Base-by-base conservation (phyloP, 2,329 filamentous ascomycete genomes). In the Penicillium sumatraense region DNA sequence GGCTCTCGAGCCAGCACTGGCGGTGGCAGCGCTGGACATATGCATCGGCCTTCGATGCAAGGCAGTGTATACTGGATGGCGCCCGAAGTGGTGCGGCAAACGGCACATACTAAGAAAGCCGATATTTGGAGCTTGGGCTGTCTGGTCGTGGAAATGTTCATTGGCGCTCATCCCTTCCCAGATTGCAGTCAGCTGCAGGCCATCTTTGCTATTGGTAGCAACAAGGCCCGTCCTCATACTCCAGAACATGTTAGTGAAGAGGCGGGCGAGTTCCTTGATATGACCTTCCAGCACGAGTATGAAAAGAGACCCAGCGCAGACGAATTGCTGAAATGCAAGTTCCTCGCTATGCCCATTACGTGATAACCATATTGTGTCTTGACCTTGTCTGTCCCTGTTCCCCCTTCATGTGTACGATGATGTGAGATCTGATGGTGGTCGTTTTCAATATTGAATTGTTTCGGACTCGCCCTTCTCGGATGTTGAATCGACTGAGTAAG, bases 21-120 rank as follows among this genome's bases (percentile, higher is more conserved):
- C 52, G 71, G 68, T 58, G 72, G 70, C 16, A 71, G 64, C 20
- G 69, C 68, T 31, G 65, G 70, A 24, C 76, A 80, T 60, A 74
- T 81, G 41, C 80, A 84, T 62, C 80, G 81, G 6, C 82, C 86
- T 10, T 98, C 93, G 1, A 84, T 99, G 3, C 95, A 99, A 74
- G 95, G 95, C 13, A 97, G 92, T 23, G 95, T 99, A 49, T 99
- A 97, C 79, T 99, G 95, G 95, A 99, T 99, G 95, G 95, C 95
- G 0, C 95, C 95, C 8, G 95, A 99, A 78, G 95, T 99, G 18
- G 95, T 99, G 59, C 95, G 95, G 69, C 95, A 98, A 77, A 98
- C 93, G 3, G 93, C 92, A 5, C 97, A 99, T 78, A 98, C 93
- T 5, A 91, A 93, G 77, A 98, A 98, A 79, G 95, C 95, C 13